Conservation (phyloP, 208 protist genomes). For the Herpetomonas samuelpessoai region DNA sequence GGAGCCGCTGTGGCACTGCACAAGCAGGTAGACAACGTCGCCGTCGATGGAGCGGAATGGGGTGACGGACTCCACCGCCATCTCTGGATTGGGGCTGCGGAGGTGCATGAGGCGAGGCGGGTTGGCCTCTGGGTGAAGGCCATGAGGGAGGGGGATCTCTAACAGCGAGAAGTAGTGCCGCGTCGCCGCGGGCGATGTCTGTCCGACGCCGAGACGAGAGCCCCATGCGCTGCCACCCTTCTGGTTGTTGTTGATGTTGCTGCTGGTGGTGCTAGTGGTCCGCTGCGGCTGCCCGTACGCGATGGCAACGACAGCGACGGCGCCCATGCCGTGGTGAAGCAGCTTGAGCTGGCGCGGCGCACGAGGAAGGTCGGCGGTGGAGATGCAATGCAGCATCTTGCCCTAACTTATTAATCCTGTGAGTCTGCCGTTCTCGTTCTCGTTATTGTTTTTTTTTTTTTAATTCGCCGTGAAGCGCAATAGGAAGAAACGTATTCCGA, state of each 20-base stretch:
- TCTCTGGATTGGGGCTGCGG: constrained; percentile 20
- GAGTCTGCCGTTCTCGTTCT: too few relatives aligned
- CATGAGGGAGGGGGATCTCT: constrained; percentile 32
- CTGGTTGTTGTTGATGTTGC: too few relatives aligned
- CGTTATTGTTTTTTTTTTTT: too few relatives aligned
- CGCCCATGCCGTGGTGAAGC: constrained; percentile 27
- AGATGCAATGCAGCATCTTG: constrained; percentile 36
- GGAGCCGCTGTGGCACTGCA: constrained; percentile 25
- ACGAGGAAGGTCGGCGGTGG: constrained; percentile 20
- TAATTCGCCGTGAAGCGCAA: too few relatives aligned
- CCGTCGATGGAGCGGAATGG: constrained; percentile 32
- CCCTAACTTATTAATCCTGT: too few relatives aligned
- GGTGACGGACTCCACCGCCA: constrained; percentile 18
- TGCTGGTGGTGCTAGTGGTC: not conserved
- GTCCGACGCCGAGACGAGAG: not conserved
- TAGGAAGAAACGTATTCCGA: too few relatives aligned
- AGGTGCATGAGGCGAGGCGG: constrained; percentile 32
- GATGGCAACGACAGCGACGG: constrained; percentile 31
- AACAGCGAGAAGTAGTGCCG: constrained; percentile 30
- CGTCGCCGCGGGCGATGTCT: not conserved
- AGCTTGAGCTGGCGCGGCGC: constrained; percentile 21
- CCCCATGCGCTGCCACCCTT: too few relatives aligned
- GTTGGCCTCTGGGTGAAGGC: not conserved
- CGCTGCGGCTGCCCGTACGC: constrained; percentile 4
- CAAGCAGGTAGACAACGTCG: constrained; percentile 40